Conservation (phyloP, 164 flowering plant species). For the Magnolia kwangsiensis region DNA sequence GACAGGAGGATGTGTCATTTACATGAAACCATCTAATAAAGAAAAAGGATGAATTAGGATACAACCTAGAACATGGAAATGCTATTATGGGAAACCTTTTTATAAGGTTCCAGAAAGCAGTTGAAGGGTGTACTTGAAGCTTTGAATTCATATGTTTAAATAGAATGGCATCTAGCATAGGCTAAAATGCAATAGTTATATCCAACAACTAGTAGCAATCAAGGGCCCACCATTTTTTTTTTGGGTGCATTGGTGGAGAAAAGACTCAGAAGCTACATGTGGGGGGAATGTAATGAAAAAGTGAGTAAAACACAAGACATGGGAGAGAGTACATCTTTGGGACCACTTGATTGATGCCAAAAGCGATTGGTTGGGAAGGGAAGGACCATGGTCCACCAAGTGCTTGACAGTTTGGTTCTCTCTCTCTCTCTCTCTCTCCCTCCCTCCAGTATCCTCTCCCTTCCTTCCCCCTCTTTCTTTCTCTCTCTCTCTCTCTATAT, state of each 20-base stretch:
- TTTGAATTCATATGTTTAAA: neutral
- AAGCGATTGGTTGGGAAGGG: constrained; percentile 1
- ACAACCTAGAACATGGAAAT: neutral
- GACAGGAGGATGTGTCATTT: too few relatives aligned
- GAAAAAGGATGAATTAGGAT: neutral
- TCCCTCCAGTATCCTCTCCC: neutral
- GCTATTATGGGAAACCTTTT: neutral
- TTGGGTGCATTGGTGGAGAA: neutral
- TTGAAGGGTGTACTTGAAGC: constrained; percentile 2
- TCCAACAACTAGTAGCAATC: constrained; percentile 4
- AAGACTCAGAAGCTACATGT: neutral
- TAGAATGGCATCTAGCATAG: constrained; percentile 4
- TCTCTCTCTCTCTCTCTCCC: too few relatives aligned
- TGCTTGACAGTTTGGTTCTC: neutral
- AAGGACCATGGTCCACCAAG: neutral
- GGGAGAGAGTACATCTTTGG: constrained; percentile 5
- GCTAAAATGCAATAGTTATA: constrained; percentile 5
- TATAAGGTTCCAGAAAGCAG: constrained; percentile 4
- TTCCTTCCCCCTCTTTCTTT: too few relatives aligned
- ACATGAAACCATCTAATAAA: neutral
- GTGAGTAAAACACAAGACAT: neutral
- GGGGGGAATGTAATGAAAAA: constrained; percentile 9
- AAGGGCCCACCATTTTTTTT: neutral
- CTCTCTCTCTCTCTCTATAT: neutral
- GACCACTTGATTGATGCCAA: constrained; percentile 9